Conservation (phyloP, 148 eudicot genomes). For the Arbutus unedo region DNA sequence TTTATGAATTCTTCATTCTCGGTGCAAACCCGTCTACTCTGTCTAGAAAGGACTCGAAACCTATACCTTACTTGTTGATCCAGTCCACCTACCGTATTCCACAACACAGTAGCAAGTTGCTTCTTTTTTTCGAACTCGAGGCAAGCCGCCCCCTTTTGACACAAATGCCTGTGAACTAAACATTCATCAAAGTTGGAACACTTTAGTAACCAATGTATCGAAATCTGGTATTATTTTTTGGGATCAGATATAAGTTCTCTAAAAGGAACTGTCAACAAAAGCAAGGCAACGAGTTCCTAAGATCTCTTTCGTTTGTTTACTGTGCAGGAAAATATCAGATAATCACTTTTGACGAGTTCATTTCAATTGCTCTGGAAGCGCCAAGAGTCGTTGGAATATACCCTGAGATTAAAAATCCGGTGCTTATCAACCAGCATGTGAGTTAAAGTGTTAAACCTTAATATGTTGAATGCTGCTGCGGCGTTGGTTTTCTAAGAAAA, state of each 20-base stretch:
- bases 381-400: conserved; percentile 91
- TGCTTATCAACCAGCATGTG: conserved; percentile 78
- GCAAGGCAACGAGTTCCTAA: background rate
- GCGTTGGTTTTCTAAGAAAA: background rate
- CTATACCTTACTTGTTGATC: too few species aligned
- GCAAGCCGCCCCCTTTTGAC: too few species aligned
- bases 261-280: background rate
- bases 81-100: too few species aligned
- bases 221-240: background rate
- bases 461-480: background rate
- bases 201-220: background rate
- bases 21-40: too few species aligned
- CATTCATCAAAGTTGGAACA: background rate
- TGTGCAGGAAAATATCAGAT: conserved; percentile 76
- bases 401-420: conserved; percentile 94
- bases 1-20: too few species aligned
- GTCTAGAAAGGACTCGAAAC: too few species aligned
- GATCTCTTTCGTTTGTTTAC: background rate
- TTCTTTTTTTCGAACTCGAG: too few species aligned
- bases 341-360: conserved; percentile 90
- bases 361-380: conserved; percentile 82
- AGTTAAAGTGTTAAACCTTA: conserved; percentile 20
- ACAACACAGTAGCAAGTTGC: too few species aligned
- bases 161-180: background rate
- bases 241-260: background rate